Conservation (phyloP, 768 basidiomycete species). For the Psilocybe subaeruginosa region DNA sequence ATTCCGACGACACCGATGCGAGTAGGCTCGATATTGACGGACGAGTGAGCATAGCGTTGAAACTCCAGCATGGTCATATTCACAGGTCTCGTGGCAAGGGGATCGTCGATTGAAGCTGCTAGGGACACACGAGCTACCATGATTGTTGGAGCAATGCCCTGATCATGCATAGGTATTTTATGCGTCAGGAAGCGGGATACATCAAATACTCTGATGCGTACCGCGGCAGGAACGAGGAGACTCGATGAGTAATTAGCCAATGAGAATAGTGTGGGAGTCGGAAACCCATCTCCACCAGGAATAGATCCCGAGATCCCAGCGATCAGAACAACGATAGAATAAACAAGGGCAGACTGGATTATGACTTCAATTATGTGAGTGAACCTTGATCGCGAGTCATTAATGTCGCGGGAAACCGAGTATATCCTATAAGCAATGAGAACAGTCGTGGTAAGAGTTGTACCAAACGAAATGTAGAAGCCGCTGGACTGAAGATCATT, state of each 20-base stretch:
- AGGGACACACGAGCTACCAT: constrained; percentile 1
- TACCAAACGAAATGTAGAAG: background rate
- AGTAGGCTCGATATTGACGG: too few species aligned
- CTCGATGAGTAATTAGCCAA: background rate
- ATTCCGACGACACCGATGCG: too few species aligned
- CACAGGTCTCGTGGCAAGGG: too few species aligned
- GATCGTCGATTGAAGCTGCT: too few species aligned
- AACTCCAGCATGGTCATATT: too few species aligned
- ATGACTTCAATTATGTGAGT: background rate
- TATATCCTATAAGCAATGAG: constrained; percentile 1
- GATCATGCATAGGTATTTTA: background rate
- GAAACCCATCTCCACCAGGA: background rate
- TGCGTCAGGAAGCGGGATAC: too few species aligned
- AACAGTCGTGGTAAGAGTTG: background rate
- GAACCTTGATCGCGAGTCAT: background rate
- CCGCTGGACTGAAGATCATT: background rate
- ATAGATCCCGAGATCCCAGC: background rate
- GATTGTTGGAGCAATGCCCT: background rate
- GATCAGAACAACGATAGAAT: background rate
- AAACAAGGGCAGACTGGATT: background rate
- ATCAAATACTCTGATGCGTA: background rate
- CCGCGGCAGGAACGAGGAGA: background rate
- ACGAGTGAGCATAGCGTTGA: too few species aligned
- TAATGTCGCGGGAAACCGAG: background rate
- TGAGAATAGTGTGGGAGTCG: background rate